Conservation (phyloP, 2,329 filamentous ascomycete species). For the Penicillium crustosum region DNA sequence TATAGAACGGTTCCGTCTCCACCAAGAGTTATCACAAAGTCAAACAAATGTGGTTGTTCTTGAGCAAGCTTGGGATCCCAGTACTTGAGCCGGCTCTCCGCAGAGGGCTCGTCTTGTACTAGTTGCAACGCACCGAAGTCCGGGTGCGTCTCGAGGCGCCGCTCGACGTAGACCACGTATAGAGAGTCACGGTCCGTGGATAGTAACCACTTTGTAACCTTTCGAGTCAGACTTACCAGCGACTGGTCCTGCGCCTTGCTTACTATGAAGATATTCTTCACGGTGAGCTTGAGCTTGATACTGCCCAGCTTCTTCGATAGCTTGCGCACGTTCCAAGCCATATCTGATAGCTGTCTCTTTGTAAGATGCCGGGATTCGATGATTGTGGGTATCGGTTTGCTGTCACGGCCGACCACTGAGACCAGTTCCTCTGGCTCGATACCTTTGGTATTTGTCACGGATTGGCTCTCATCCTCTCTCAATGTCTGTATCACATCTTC, state of each 20-base stretch:
- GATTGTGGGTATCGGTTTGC: slow-evolving; percentile 39
- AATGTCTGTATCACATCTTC: slow-evolving; percentile 20
- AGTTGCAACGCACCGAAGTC: slow-evolving; percentile 73
- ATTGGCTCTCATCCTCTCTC: slow-evolving; percentile 14
- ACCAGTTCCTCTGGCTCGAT: slow-evolving; percentile 23
- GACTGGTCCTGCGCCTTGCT: slow-evolving; percentile 89
- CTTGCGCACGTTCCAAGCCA: slow-evolving; percentile 94
- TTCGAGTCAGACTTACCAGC: slow-evolving; percentile 72
- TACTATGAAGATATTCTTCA: slow-evolving; percentile 80
- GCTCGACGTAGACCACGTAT: slow-evolving; percentile 81
- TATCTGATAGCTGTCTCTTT: slow-evolving; percentile 91
- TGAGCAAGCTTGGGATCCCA: slow-evolving; percentile 82
- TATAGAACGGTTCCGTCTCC: slow-evolving; percentile 98
- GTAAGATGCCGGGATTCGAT: slow-evolving; percentile 75
- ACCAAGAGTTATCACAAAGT: slow-evolving; percentile 88
- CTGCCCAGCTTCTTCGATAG: slow-evolving; percentile 81
- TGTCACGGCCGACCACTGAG: slow-evolving; percentile 28
- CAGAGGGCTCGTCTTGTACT: slow-evolving; percentile 59
- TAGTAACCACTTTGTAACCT: slow-evolving; percentile 78
- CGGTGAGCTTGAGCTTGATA: slow-evolving; percentile 77
- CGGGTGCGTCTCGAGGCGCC: slow-evolving; percentile 68
- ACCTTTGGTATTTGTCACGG: slow-evolving; percentile 22
- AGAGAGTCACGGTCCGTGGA: slow-evolving; percentile 63
- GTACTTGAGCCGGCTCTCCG: slow-evolving; percentile 65
- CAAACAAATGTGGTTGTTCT: slow-evolving; percentile 79